phyloP scores from a whole-genome alignment of 768 basidiomycete genomes.

The Austroboletus eburneus region DNA sequence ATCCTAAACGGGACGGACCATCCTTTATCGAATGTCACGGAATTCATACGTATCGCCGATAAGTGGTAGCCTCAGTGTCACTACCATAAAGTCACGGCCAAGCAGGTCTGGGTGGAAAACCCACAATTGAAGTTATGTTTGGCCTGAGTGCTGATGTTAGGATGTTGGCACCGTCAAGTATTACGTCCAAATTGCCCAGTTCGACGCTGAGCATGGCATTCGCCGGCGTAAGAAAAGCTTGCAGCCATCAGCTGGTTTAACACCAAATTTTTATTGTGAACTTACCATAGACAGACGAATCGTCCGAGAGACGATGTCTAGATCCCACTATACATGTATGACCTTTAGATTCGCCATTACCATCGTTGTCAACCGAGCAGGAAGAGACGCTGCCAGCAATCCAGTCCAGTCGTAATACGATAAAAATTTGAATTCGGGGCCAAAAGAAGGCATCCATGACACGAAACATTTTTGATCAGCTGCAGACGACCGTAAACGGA shows the following conservation, averaged over 20 bases:
- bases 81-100: too few relatives aligned
- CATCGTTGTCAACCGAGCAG: conserved; percentile 58
- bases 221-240: conserved; percentile 73
- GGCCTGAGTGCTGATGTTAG: conserved; percentile 52
- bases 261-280: not conserved
- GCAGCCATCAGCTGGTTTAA: not conserved
- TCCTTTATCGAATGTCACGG: too few relatives aligned
- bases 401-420: conserved; percentile 86
- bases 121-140: too few relatives aligned
- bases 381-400: conserved; percentile 49
- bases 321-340: conserved; percentile 74
- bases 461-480: conserved; percentile 68
- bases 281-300: conserved; percentile 62
- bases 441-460: conserved; percentile 67
- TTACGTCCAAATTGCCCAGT: conserved; percentile 51
- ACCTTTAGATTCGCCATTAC: conserved; percentile 73
- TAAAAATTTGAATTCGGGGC: conserved; percentile 65
- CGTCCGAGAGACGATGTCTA: conserved; percentile 74
- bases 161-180: conserved; percentile 50
- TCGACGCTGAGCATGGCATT: conserved; percentile 84
- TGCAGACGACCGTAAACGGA: conserved; percentile 54
- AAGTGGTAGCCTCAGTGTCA: too few relatives aligned
- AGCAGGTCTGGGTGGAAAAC: too few relatives aligned
- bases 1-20: too few relatives aligned
- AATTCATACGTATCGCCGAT: too few relatives aligned